Evolutionary conservation across 495 filamentous ascomycete genomes (phyloP), one percentile per base, ranked within the genome.

Genomic region (Neurospora sp.): DNA sequence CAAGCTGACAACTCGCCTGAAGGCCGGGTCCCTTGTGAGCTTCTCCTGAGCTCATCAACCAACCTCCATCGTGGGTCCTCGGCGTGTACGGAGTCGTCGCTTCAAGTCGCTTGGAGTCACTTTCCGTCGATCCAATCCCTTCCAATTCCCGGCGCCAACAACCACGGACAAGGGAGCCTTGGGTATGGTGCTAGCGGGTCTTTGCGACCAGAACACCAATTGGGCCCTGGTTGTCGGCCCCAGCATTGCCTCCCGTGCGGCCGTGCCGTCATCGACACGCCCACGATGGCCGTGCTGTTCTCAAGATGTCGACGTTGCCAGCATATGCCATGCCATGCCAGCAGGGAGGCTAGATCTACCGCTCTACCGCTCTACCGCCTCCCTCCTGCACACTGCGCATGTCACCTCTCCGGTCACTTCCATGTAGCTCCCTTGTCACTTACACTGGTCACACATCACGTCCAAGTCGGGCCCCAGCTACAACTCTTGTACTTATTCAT

Each of bases 201-300:
- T 31, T 61, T 11, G 11, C 14, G 12, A 16, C 22, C 22, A 61
- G 3, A 61, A 35, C 12, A 16, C 53, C 53, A 61, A 69, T 72
- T 70, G 53, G 39, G 39, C 70, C 39, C 22, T 61, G 12, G 3
- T 31, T 35, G 12, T 27, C 53, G 22, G 44, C 38, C 39, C 46
- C 35, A 53, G 20, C 20, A 40, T 71, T 42, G 70, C 69, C 70
- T 71, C 69, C 73, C 70, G 35, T 74, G 73, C 70, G 69, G 73
- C 73, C 73, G 35, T 74, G 73, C 73, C 73, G 73, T 74, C 73
- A 74, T 74, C 59, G 73, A 74, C 53, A 71, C 9, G 35, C 27
- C 53, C 53, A 61, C 53, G 22, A 61, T 61, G 53, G 53, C 53
- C 53, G 53, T 61, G 53, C 53, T 61, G 53, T 61, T 61, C 53